These are phyloP conservation scores for Fusarium oxysporum DNA, from an alignment of 2,329 filamentous ascomycete genomes.

Conservation along the genomic window DNA sequence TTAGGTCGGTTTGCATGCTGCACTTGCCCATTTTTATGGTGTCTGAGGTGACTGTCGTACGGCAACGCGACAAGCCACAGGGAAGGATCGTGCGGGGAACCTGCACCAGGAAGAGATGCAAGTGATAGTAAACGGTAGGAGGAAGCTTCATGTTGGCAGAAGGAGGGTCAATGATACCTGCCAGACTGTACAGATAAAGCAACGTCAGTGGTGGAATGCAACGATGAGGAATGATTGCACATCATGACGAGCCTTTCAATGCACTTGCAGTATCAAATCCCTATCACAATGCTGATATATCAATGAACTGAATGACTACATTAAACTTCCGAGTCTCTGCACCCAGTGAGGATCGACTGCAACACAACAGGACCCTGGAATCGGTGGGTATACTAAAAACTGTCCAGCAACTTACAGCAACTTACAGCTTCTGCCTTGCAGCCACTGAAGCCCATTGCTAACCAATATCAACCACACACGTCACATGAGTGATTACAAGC, in stretches of 20 bases:
- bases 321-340: slow-evolving; percentile 11
- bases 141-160: background rate
- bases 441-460: background rate
- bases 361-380: slow-evolving; percentile 27
- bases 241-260: background rate
- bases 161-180: slow-evolving; percentile 8
- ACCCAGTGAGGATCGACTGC: slow-evolving; percentile 3
- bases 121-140: slow-evolving; percentile 12
- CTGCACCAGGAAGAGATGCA: slow-evolving; percentile 17
- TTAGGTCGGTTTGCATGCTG: slow-evolving; percentile 7
- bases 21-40: slow-evolving; percentile 18
- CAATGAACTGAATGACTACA: background rate
- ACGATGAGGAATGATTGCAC: background rate
- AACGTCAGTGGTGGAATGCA: background rate
- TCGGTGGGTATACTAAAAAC: background rate
- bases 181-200: background rate
- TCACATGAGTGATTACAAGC: slow-evolving; percentile 18
- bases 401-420: background rate
- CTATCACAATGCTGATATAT: background rate
- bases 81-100: slow-evolving; percentile 29
- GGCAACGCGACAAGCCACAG: slow-evolving; percentile 29
- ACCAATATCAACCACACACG: slow-evolving; percentile 5
- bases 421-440: background rate
- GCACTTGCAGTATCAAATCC: background rate
- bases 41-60: slow-evolving; percentile 15